Conservation (phyloP, 2,329 filamentous ascomycete genomes). For the Ophiostoma quercus region DNA sequence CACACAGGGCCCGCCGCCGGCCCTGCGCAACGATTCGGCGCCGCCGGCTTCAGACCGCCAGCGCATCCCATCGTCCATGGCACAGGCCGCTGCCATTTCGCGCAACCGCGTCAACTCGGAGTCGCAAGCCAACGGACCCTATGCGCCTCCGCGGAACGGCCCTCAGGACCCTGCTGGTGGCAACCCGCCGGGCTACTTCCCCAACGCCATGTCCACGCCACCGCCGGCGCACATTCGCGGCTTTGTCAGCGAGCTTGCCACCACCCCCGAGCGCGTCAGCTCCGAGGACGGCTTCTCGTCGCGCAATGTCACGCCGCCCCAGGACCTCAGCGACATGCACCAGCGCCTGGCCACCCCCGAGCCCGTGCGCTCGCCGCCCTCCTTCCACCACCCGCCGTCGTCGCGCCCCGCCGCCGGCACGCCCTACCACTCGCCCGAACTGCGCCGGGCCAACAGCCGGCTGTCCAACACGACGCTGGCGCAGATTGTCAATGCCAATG, state of each 20-base stretch:
- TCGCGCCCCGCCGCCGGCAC: constrained; percentile 59
- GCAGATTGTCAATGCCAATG: constrained; percentile 71
- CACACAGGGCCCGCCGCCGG: constrained; percentile 40
- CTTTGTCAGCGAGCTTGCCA: constrained; percentile 42
- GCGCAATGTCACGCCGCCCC: constrained; percentile 36
- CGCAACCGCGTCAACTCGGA: constrained; percentile 49
- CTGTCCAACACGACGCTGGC: constrained; percentile 77
- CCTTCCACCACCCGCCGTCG: constrained; percentile 70
- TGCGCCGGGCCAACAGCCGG: constrained; percentile 74
- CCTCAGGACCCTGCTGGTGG: not conserved
- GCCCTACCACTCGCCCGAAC: constrained; percentile 69
- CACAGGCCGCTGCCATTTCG: constrained; percentile 29
- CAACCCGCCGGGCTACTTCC: not conserved
- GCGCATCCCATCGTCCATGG: constrained; percentile 36
- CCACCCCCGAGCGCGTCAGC: constrained; percentile 49
- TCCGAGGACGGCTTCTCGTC: constrained; percentile 50
- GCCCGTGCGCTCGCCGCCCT: constrained; percentile 71
- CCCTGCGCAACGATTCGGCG: constrained; percentile 46
- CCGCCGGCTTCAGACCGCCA: constrained; percentile 42
- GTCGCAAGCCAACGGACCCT: constrained; percentile 31
- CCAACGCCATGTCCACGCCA: not conserved
- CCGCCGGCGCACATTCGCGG: constrained; percentile 36
- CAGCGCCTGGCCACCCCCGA: constrained; percentile 60
- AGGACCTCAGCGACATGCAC: constrained; percentile 50
- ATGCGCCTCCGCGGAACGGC: not conserved